Base-by-base conservation (phyloP, 257 asterid genomes). In the Solanum peruvianum region DNA sequence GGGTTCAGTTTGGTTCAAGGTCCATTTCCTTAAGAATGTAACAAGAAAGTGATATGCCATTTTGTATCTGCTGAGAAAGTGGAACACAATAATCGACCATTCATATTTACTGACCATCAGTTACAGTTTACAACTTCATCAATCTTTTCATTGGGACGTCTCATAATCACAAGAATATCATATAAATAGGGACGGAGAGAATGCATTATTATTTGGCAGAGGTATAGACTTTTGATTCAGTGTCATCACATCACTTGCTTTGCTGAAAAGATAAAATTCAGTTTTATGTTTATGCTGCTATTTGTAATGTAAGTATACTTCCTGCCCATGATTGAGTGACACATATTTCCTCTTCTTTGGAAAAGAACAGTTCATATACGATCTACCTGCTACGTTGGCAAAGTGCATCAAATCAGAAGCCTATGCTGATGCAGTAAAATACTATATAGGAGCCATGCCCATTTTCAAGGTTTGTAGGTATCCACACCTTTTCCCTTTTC, bases 381-480 rank as follows among this genome's bases (percentile, higher is more conserved):
- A 97, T 89, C 93, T 97, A 85, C 99, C 99, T 47, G 84, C 96
- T 84, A 92, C 97, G 87, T 98, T 97, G 82, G 96, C 95, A 84
- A 96, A 95, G 92, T 97, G 98, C 90, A 94, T 96, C 92, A 96
- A 93, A 92, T 91, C 99, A 83, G 99, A 94, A 91, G 94, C 99
- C 91, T 97, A 97, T 87, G 96, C 97, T 56, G 99, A 97, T 90
- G 99, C 99, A 20, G 98, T 96, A 88, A 97, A 93, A 90, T 97
- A 91, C 82, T 97, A 96, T 89, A 96, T 91, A 42, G 99, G 99
- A 89, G 99, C 99, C 86, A 93, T 92, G 91, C 99, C 99, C 71
- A 96, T 97, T 85, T 97, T 97, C 92, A 92, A 94, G 99, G 99
- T 95, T 87, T 72, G 82, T 80, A 45, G 67, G 42, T 58, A 80